These are phyloP conservation scores for Arthonia radiata DNA, from an alignment of 495 filamentous ascomycete genomes.

Conservation along the genomic window DNA sequence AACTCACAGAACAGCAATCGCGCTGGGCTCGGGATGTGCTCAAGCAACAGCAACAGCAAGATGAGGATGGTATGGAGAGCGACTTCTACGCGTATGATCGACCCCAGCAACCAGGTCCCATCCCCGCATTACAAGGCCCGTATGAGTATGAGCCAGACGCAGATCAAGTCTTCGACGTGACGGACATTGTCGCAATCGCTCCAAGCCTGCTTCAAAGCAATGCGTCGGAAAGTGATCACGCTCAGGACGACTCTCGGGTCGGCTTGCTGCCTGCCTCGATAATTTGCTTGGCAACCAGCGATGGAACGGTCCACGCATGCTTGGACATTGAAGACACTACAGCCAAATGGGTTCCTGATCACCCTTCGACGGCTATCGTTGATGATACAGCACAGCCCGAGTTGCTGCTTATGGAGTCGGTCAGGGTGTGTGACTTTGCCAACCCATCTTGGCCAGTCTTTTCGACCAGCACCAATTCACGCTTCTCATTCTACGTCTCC, in stretches of 20 bases:
- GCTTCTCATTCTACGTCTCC: constrained; percentile 59
- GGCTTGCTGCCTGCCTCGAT: constrained; percentile 30
- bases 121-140: constrained; percentile 66
- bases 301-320: constrained; percentile 50
- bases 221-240: constrained; percentile 23
- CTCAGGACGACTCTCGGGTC: constrained; percentile 9
- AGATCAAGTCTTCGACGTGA: constrained; percentile 42
- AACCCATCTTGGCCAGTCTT: constrained; percentile 33
- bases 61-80: constrained; percentile 25
- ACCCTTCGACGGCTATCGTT: not conserved
- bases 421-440: constrained; percentile 23
- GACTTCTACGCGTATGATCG: no score
- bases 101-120: constrained; percentile 39
- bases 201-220: constrained; percentile 24
- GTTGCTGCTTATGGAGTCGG: not conserved
- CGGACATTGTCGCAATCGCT: constrained; percentile 30
- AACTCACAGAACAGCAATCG: no score
- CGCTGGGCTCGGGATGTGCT: no score
- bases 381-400: not conserved
- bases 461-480: constrained; percentile 42
- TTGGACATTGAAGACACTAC: constrained; percentile 59
- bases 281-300: constrained; percentile 49
- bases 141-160: constrained; percentile 45
- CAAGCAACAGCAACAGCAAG: no score
- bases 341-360: constrained; percentile 75